phyloP scores from a whole-genome alignment of 2,329 filamentous ascomycete genomes.

The Penicillium sp. region DNA sequence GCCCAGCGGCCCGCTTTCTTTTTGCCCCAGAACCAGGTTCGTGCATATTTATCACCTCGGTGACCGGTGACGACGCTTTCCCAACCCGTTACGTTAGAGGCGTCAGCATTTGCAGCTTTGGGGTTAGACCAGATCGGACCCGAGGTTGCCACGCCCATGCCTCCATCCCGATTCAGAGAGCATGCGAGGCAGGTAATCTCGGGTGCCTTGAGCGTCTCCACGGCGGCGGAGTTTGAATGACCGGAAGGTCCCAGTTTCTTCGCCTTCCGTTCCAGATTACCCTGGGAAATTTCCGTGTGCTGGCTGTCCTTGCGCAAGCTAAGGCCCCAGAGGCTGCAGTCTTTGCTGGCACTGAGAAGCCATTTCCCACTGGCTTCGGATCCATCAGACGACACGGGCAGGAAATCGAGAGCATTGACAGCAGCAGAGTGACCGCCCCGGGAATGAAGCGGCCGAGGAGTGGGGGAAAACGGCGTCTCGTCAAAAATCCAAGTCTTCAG shows the following conservation, averaged over 20 bases:
- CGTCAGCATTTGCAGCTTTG: conserved; percentile 61
- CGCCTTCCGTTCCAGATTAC: conserved; percentile 78
- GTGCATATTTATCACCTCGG: conserved; percentile 72
- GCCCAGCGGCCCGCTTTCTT: conserved; percentile 92
- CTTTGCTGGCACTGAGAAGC: conserved; percentile 82
- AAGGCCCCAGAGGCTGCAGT: conserved; percentile 93
- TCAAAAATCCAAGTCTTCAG: conserved; percentile 97
- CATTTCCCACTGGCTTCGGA: conserved; percentile 87
- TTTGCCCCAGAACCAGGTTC: conserved; percentile 97
- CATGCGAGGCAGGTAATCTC: conserved; percentile 89
- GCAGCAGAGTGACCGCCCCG: conserved; percentile 85
- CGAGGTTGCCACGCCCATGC: conserved; percentile 78
- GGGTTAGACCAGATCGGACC: conserved; percentile 80
- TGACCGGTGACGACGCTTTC: conserved; percentile 95
- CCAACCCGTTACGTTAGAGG: conserved; percentile 82
- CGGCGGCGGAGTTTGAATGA: conserved; percentile 9
- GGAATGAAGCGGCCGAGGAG: conserved; percentile 78
- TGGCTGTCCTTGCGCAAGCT: conserved; percentile 92
- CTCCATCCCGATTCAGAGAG: conserved; percentile 89
- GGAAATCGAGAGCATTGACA: conserved; percentile 74
- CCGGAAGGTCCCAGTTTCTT: conserved; percentile 57
- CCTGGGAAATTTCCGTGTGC: conserved; percentile 88
- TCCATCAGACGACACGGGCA: conserved; percentile 84
- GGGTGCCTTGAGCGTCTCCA: conserved; percentile 67
- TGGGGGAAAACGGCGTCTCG: conserved; percentile 78